phyloP scores from a whole-genome alignment of 345 rosid genomes.

The Diplotaxis tenuifolia region DNA sequence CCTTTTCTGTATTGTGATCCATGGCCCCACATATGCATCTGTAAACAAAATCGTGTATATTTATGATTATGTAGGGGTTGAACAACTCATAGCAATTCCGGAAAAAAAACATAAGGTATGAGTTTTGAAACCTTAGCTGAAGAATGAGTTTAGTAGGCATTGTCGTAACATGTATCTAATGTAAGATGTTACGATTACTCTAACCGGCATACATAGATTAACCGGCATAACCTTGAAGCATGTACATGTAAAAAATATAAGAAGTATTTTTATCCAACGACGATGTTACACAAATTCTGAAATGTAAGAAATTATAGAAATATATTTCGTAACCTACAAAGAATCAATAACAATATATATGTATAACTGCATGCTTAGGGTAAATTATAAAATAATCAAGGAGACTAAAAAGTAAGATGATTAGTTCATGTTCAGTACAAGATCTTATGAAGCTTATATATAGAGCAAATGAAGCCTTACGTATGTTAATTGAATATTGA shows the following conservation, averaged over 20 bases:
- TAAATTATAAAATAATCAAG: slow-evolving; percentile 2
- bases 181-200: slow-evolving; percentile 9
- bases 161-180: background rate
- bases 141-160: background rate
- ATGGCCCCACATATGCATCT: slow-evolving; percentile 98
- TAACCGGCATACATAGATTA: slow-evolving; percentile 1
- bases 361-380: background rate
- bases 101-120: slow-evolving; percentile 1
- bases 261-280: background rate
- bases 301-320: background rate
- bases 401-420: slow-evolving; percentile 12
- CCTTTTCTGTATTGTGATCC: slow-evolving; percentile 91
- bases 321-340: background rate
- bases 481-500: background rate
- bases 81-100: background rate
- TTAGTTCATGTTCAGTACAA: slow-evolving; percentile 18
- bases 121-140: background rate
- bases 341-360: background rate
- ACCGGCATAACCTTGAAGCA: slow-evolving; percentile 3
- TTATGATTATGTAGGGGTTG: slow-evolving; percentile 7
- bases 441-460: slow-evolving; percentile 16
- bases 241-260: slow-evolving; percentile 1
- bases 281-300: background rate
- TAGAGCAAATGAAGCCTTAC: background rate
- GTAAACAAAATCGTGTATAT: background rate